Percentiles rank a stretch among this genome's conserved stretches.
phyloP scores from a whole-genome alignment of 805 yeast genomes.

The Candida manassasensis region DNA sequence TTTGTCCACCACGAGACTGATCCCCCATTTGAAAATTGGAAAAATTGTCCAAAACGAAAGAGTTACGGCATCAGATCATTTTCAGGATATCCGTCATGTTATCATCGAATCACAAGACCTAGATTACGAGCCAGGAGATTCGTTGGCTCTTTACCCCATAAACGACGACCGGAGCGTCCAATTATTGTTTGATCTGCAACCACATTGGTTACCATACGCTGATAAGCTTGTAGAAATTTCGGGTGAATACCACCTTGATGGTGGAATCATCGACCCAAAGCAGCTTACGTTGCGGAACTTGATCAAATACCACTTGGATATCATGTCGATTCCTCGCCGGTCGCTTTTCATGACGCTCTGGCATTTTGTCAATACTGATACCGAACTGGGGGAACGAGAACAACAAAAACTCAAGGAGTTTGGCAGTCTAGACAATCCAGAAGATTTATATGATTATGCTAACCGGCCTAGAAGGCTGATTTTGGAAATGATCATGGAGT shows the following conservation, averaged over 20 bases:
- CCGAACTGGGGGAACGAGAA: constrained; percentile 66
- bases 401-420: constrained; percentile 73
- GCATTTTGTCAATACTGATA: constrained; percentile 51
- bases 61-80: constrained; percentile 68
- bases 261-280: constrained; percentile 51
- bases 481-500: constrained; percentile 78
- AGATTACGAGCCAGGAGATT: constrained; percentile 71
- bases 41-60: constrained; percentile 48
- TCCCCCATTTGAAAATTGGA: constrained; percentile 30
- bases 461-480: constrained; percentile 87
- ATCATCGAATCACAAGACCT: constrained; percentile 34
- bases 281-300: constrained; percentile 64
- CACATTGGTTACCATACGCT: constrained; percentile 64
- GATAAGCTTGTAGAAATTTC: constrained; percentile 48
- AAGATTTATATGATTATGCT: constrained; percentile 87
- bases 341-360: constrained; percentile 71
- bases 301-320: constrained; percentile 75
- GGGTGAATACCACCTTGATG: constrained; percentile 43
- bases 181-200: constrained; percentile 59
- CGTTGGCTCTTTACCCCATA: constrained; percentile 68
- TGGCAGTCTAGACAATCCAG: constrained; percentile 63
- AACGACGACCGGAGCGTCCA: constrained; percentile 66
- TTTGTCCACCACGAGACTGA: constrained; percentile 10
- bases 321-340: constrained; percentile 76
- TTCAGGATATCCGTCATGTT: constrained; percentile 82